Conservation (phyloP, 2,329 filamentous ascomycete species). For the Emmonsiellopsis sp. region DNA sequence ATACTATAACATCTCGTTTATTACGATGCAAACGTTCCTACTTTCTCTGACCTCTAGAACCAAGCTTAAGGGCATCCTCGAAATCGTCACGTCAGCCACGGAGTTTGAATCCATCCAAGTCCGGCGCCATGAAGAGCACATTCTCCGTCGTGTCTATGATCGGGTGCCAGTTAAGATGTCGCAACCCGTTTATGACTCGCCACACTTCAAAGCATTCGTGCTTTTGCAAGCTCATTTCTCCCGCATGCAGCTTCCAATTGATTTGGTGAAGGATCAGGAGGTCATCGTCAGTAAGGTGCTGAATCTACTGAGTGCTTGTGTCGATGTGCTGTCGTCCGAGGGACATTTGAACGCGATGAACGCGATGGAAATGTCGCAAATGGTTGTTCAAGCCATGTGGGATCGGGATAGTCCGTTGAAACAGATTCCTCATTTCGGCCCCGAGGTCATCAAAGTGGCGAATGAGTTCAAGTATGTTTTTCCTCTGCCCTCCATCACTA, state of each 20-base stretch:
- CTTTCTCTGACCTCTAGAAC: constrained; percentile 80
- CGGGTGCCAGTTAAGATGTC: constrained; percentile 92
- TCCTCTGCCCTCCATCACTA: background rate
- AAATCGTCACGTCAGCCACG: constrained; percentile 92
- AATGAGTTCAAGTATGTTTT: constrained; percentile 62
- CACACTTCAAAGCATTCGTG: constrained; percentile 98
- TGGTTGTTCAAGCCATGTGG: constrained; percentile 99
- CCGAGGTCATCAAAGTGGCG: constrained; percentile 72
- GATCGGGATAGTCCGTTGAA: constrained; percentile 93
- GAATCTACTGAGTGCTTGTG: constrained; percentile 79
- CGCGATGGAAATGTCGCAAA: constrained; percentile 98
- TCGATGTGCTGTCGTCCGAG: constrained; percentile 91
- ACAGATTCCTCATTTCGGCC: constrained; percentile 91
- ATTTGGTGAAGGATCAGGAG: constrained; percentile 93
- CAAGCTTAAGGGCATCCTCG: constrained; percentile 92
- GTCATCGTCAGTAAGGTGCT: constrained; percentile 74
- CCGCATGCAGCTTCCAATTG: constrained; percentile 89
- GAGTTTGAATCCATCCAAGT: constrained; percentile 96
- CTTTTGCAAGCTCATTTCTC: constrained; percentile 95
- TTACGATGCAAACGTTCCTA: constrained; percentile 98
- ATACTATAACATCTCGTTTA: constrained; percentile 98
- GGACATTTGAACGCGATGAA: constrained; percentile 95
- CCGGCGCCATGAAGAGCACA: constrained; percentile 77
- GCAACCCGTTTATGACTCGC: constrained; percentile 70
- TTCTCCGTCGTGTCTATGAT: constrained; percentile 88